Base-by-base conservation (phyloP, 805 yeast genomes). In the Zygosaccharomyces bailii region DNA sequence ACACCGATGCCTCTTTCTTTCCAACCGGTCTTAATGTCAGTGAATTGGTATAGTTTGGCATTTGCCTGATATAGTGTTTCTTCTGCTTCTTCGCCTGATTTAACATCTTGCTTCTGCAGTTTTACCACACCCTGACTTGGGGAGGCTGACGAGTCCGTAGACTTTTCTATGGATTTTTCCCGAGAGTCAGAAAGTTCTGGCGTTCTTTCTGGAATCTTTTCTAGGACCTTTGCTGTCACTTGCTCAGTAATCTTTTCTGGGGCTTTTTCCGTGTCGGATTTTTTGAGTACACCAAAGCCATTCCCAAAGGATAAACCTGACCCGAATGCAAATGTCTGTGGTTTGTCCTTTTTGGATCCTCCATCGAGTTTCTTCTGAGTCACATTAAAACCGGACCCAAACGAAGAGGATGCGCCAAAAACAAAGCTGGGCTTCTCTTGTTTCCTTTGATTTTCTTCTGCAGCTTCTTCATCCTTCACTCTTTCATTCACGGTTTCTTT, bases 1-100 rank as follows among this genome's bases (percentile, higher is more conserved):
- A 79, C 75, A 2, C 99, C 99, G 33, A 85, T 73, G 18, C 99
- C 99, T 58, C 93, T 79, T 66, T 93, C 99, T 62, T 87, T 93
- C 99, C 99, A 93, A 2, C 96, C 96, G 13, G 75, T 79, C 6
- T 75, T 62, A 3, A 84, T 71, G 29, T 80, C 75, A 0, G 82
- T 69, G 23, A 90, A 69, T 56, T 86, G 85, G 60, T 90, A 93
- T 20, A 93, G 68, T 59, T 90, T 87, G 3, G 95, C 87, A 38
- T 84, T 80, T 30, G 84, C 75, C 34, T 79, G 78, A 61, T 78
- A 86, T 5, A 82, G 59, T 0, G 85, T 77, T 25, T 71, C 71
- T 61, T 93, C 99, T 44, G 79, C 73, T 63, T 93, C 99, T 64
- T 93, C 99, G 1, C 98, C 99, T 0, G 98, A 88, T 46, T 79